Evolutionary conservation across 192 early-diverging fungal genomes (phyloP).

Genomic region (Podila clonocystis): DNA sequence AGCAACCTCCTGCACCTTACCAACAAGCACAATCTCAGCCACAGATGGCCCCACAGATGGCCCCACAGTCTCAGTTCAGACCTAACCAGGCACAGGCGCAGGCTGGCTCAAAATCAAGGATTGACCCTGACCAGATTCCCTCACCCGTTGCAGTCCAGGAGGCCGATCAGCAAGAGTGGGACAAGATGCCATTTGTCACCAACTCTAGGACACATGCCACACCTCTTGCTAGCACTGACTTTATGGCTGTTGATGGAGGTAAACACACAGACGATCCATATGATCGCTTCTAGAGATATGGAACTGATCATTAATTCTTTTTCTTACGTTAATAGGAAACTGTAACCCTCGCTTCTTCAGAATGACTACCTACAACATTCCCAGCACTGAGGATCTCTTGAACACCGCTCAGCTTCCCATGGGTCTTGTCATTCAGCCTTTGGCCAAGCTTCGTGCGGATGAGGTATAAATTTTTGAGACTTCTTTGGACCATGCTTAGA

Average conservation of each 20-base stretch:
- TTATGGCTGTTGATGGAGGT: conserved; percentile 90
- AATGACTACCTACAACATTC: conserved; percentile 89
- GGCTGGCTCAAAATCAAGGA: conserved; percentile 67
- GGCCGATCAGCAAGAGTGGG: conserved; percentile 79
- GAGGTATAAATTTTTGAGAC: conserved; percentile 61
- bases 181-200: conserved; percentile 77
- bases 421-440: conserved; percentile 90
- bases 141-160: conserved; percentile 88
- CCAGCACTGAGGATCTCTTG: conserved; percentile 82
- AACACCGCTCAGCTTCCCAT: conserved; percentile 83
- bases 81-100: conserved; percentile 24
- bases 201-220: conserved; percentile 68
- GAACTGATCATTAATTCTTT: not conserved
- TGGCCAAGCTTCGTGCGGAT: conserved; percentile 81
- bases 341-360: conserved; percentile 92
- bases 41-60: conserved; percentile 24
- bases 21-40: conserved; percentile 48
- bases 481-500: not conserved
- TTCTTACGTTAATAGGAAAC: conserved; percentile 60
- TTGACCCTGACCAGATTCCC: conserved; percentile 98
- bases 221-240: conserved; percentile 87
- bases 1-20: conserved; percentile 35
- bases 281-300: not conserved
- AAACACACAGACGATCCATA: not conserved
- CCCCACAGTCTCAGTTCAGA: conserved; percentile 30